These are phyloP conservation scores for Ogataea nitratoaversa DNA, from an alignment of 805 yeast genomes.

Conservation along the genomic window DNA sequence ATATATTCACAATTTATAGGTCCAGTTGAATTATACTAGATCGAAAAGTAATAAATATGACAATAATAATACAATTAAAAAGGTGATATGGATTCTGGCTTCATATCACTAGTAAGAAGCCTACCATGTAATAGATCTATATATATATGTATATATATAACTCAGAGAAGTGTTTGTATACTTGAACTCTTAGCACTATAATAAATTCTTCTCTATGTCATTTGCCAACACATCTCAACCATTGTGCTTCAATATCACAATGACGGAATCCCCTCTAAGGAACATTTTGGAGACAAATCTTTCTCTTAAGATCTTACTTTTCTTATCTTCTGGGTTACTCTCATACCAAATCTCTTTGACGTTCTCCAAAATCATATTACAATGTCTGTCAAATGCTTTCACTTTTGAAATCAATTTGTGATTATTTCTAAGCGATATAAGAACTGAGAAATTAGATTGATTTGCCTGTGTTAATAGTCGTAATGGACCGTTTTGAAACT, in stretches of 20 bases:
- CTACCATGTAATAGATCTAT: too few species aligned
- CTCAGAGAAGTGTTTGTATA: too few species aligned
- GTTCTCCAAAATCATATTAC: conserved; percentile 87
- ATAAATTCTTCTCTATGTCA: too few species aligned
- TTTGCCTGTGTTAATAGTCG: conserved; percentile 82
- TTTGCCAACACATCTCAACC: not conserved
- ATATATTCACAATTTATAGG: too few species aligned
- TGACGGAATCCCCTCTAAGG: conserved; percentile 92
- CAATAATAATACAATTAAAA: too few species aligned
- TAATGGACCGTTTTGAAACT: conserved; percentile 87
- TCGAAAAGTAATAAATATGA: too few species aligned
- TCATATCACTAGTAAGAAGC: too few species aligned
- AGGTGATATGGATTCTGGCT: too few species aligned
- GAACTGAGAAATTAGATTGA: conserved; percentile 66
- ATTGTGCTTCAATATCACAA: conserved; percentile 53
- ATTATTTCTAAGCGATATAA: conserved; percentile 87
- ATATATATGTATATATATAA: too few species aligned
- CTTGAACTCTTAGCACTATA: too few species aligned
- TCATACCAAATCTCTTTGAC: conserved; percentile 73
- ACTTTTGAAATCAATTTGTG: conserved; percentile 88
- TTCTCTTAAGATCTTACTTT: conserved; percentile 44
- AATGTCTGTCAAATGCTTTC: conserved; percentile 93
- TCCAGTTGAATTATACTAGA: too few species aligned
- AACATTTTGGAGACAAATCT: conserved; percentile 87
- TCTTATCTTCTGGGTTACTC: conserved; percentile 58